Base-by-base conservation (phyloP, 345 rosid species). In the Ceriops tagal region DNA sequence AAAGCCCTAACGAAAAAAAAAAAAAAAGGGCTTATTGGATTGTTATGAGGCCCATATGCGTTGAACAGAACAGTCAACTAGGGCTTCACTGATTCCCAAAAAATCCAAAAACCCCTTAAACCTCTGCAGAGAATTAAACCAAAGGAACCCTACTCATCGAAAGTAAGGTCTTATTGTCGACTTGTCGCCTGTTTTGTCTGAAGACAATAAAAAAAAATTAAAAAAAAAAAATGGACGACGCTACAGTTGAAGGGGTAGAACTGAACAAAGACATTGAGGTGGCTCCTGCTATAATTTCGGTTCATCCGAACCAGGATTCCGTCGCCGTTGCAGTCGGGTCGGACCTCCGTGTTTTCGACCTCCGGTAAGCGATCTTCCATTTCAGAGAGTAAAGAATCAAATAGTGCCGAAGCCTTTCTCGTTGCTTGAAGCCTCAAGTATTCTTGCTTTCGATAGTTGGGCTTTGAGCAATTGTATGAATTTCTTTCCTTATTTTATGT, bases 291-390 rank as follows among this genome's bases (percentile, higher is more conserved):
- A 79, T 92, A 22, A 75, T 92, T 28, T 67, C 91, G 5, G 83
- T 86, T 39, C 93, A 95, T 64, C 97, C 96, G 10, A 53, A 72
- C 68, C 98, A 87, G 71, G 75, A 78, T 58, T 88, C 93, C 0
- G 87, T 92, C 8, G 84, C 85, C 7, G 90, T 95, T 53, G 78
- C 97, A 18, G 89, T 90, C 62, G 97, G 96, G 4, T 82, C 90
- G 21, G 96, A 90, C 82, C 97, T 95, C 71, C 97, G 96, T 62
- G 80, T 87, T 62, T 90, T 86, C 79, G 85, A 92, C 74, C 88
- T 92, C 71, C 76, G 61, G 97, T 92, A 75, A 72, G 86, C 71
- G 49, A n/a, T 34, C 63, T 26, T 43, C 21, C 39, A 15, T 47
- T n/a, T 18, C 6, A 3, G 10, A 13, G 16, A 11, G 49, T 5